Conservation (phyloP, 371 early-diverging fungal species). For the Mucor mucedo region DNA sequence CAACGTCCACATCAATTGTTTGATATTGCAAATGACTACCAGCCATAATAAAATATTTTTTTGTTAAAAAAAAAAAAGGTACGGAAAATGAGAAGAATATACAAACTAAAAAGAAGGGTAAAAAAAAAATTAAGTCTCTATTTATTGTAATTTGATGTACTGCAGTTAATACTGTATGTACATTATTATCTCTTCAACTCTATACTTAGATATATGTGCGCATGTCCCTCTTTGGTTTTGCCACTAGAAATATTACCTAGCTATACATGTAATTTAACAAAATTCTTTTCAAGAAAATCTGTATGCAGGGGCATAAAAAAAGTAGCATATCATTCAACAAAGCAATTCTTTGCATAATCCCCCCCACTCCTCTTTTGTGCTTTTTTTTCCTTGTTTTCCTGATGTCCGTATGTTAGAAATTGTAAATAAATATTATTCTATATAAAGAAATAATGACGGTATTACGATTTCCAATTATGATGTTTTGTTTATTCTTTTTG, state of each 20-base stretch:
- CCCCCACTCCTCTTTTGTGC: background rate
- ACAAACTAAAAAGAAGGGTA: background rate
- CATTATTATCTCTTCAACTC: background rate
- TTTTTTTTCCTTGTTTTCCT: too few relatives aligned
- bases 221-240: slow-evolving; percentile 1
- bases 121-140: background rate
- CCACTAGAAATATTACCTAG: background rate
- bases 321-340: slow-evolving; percentile 1
- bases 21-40: slow-evolving; percentile 10
- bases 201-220: slow-evolving; percentile 1
- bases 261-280: slow-evolving; percentile 2
- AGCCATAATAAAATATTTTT: background rate
- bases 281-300: background rate
- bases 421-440: too few relatives aligned
- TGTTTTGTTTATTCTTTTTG: too few relatives aligned
- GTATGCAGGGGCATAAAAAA: background rate
- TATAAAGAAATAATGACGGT: too few relatives aligned
- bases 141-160: background rate
- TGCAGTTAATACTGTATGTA: slow-evolving; percentile 15
- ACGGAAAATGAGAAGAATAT: background rate
- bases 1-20: slow-evolving; percentile 15
- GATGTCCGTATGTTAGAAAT: too few relatives aligned
- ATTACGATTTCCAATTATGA: too few relatives aligned
- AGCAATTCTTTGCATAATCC: background rate
- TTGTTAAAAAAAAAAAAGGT: background rate